Percentiles rank a stretch among this genome's conserved stretches.
Conservation (phyloP, 495 filamentous ascomycete species). For the Annulohypoxylon bovei region DNA sequence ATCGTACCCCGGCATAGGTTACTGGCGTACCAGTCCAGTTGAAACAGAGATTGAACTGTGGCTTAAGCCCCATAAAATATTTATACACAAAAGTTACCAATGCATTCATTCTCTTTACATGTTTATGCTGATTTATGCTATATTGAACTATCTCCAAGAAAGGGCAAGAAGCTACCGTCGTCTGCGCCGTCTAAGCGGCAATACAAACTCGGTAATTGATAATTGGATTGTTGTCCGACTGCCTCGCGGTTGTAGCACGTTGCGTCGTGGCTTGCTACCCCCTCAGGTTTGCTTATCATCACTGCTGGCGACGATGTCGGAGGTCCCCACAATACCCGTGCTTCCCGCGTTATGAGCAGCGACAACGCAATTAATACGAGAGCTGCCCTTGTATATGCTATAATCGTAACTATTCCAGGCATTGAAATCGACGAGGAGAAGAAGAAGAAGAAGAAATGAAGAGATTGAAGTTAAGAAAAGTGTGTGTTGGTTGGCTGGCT, state of each 20-base stretch:
- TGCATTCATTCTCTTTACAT: background rate
- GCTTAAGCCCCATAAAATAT: background rate
- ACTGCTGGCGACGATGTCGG: background rate
- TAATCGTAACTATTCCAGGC: background rate
- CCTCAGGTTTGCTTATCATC: background rate
- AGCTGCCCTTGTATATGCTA: background rate
- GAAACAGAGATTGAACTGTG: background rate
- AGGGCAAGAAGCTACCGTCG: background rate
- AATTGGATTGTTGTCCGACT: background rate
- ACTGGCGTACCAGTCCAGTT: background rate
- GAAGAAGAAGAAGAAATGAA: background rate
- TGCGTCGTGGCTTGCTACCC: background rate
- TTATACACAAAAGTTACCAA: background rate
- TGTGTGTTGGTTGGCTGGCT: too few species aligned
- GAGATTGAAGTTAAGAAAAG: background rate
- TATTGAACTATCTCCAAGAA: background rate
- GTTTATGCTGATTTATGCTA: background rate
- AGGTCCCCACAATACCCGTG: background rate
- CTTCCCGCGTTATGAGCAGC: background rate
- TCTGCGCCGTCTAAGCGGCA: too few species aligned
- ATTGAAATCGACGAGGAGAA: background rate
- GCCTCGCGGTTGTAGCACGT: background rate
- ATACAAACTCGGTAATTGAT: background rate
- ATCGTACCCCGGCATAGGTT: background rate
- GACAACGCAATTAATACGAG: background rate